Conservation (phyloP, 2,329 filamentous ascomycete genomes). For the Fusarium piperis region DNA sequence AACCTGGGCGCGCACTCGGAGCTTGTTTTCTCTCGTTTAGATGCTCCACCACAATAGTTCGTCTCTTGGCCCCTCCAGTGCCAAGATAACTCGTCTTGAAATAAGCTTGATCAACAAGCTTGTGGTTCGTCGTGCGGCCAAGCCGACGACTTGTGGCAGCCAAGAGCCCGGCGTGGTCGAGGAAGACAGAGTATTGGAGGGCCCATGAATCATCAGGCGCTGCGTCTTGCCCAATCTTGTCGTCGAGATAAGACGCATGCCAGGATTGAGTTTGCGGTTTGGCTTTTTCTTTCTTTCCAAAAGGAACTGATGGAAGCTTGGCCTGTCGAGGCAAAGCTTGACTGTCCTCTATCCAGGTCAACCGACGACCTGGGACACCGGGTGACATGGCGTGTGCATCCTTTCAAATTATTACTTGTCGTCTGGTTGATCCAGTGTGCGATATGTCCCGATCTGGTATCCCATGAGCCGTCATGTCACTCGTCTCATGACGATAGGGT, state of each 20-base stretch:
- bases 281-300: not conserved
- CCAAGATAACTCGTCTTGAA: constrained; percentile 14
- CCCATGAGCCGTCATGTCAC: constrained; percentile 15
- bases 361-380: constrained; percentile 7
- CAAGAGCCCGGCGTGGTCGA: not conserved
- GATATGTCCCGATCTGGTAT: constrained; percentile 12
- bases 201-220: constrained; percentile 1
- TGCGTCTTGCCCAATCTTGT: constrained; percentile 25
- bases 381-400: constrained; percentile 27
- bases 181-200: not conserved
- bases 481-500: constrained; percentile 17
- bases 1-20: constrained; percentile 2
- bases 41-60: constrained; percentile 1
- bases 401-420: constrained; percentile 24
- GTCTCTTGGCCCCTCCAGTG: constrained; percentile 10
- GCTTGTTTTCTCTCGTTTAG: constrained; percentile 27
- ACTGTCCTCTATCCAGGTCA: not conserved
- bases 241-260: not conserved
- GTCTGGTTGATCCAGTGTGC: not conserved
- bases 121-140: constrained; percentile 23
- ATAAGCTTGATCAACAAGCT: constrained; percentile 33
- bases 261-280: not conserved
- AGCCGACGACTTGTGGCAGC: constrained; percentile 18
- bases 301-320: constrained; percentile 1
- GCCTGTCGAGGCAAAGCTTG: constrained; percentile 4